A percentile compares a stretch with the other conserved stretches of the same genome.
Conservation (phyloP, 768 basidiomycete species). For the Hydnum rufescens region DNA sequence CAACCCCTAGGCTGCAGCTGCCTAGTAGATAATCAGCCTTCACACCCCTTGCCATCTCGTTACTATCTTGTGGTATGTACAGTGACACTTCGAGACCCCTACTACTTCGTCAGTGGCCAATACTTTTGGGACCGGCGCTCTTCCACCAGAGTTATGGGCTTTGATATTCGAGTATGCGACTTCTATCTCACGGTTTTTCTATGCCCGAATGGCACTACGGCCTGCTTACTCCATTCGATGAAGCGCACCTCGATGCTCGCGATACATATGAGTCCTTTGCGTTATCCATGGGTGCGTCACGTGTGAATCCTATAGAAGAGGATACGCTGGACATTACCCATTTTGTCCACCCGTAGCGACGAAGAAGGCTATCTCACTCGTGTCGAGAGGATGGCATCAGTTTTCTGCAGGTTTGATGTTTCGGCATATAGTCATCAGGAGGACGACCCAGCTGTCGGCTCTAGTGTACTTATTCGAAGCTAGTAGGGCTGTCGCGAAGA, state of each 20-base stretch:
- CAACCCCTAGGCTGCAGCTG: too few relatives aligned
- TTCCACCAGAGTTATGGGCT: neutral
- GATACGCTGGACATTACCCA: too few relatives aligned
- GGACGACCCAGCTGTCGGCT: neutral
- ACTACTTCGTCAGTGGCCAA: too few relatives aligned
- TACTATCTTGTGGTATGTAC: too few relatives aligned
- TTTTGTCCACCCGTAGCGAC: neutral
- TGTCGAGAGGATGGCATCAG: neutral
- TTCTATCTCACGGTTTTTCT: neutral
- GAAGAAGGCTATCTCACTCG: constrained; percentile 1
- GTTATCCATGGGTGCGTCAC: neutral
- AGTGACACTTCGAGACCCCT: too few relatives aligned
- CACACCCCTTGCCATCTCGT: too few relatives aligned
- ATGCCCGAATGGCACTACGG: neutral
- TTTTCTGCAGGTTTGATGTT: neutral
- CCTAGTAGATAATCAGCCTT: too few relatives aligned
- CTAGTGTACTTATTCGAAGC: neutral
- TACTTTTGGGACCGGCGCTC: too few relatives aligned
- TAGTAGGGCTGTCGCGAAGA: neutral
- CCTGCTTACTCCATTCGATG: neutral
- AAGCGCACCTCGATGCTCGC: neutral
- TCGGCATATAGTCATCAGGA: neutral
- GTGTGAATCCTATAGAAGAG: neutral
- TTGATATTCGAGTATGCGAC: neutral
- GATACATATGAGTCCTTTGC: neutral